Evolutionary conservation across 352 stramenopile species (phyloP), one percentile per base, ranked within the genome.

Genomic region (Phytophthora brassicae): DNA sequence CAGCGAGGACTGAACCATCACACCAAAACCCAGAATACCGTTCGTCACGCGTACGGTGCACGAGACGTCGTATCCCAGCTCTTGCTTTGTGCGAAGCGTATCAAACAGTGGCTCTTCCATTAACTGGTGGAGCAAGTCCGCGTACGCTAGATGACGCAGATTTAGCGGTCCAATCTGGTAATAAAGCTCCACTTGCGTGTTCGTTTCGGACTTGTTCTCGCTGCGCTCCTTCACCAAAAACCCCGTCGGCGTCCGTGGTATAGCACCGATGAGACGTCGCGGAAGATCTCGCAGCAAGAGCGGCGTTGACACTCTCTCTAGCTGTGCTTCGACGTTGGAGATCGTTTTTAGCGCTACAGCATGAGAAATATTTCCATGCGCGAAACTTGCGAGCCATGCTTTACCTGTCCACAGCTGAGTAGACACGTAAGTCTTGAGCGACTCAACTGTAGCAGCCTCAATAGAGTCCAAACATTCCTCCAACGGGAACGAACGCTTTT

Each of bases 41-140:
- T 94, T 84, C 2, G 86, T 94, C 19, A 92, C 68, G 17, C 84
- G 83, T 54, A 92, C 80, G 0, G 75, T 90, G 61, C 89, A 97
- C n/a, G 83, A 93, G 11, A 97, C 88, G 28, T 93, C 84, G 68
- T 97, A 97, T 2, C 88, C 88, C 3, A 97, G 72, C 55, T 96
- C 88, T 55, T 96, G 75, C 63, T 96, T 96, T 1, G 89, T 97
- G 23, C 89, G 82, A 20, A 97, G 63, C 0, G 82, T 86, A 41
- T 96, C 86, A 61, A 95, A 97, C 14, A 96, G 65, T 22, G 89
- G 89, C 51, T 97, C 89, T 41, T 93, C 86, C 86, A 97, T 97
- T 47, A 96, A 66, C 44, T 94, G 79, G 48, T 96, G 83, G 9
- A 97, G 62, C 60, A 97, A 66, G 46, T 96, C 87, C 0, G 79